Evolutionary conservation across 495 filamentous ascomycete species (phyloP), one percentile per base, ranked within the genome.

Genomic region (Sordaria brevicollis): DNA sequence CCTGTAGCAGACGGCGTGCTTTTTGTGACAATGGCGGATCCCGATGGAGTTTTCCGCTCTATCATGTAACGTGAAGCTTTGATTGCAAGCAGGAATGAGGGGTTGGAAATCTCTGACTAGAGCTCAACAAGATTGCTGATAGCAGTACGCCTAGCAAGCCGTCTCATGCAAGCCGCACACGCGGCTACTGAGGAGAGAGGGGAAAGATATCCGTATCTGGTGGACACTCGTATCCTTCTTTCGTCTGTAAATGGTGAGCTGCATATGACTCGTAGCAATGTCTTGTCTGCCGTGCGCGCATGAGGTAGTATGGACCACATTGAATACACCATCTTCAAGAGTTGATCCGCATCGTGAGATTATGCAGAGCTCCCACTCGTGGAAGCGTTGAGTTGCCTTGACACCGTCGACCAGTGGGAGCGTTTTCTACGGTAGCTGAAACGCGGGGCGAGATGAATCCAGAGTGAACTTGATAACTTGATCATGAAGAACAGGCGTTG

Each of bases 31-130:
- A 36, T 77, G 65, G 65, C 38, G 68, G 75, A 66, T 70, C 68
- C 67, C 39, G 65, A 71, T 41, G 71, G 68, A 70, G 71, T 68
- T 73, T 71, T 71, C 69, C 66, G 36, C 31, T 71, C 39, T 35
- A 68, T 69, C 62, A 34, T 66, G 67, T 49, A 38, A 67, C 13
- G 33, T 62, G 25, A 62, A 62, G 49, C 49, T 62, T 62, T 31
- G 49, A 33, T 62, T 62, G 49, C 33, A 13, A 62, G 49, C 49
- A 21, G 6, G 25, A 17, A 62, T 29, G 49, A 62, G 49, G 35
- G 19, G 33, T 65, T 76, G 35, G 66, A 65, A 67, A 72, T 70
- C 70, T 33, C 43, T 36, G 19, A 68, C 9, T 35, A 35, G n/a
- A 34, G 25, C 29, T 71, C 49, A 65, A 68, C 67, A 65, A 21